Conservation (phyloP, 1,139 yeast species). For the Blastobotrys ciferrii region DNA sequence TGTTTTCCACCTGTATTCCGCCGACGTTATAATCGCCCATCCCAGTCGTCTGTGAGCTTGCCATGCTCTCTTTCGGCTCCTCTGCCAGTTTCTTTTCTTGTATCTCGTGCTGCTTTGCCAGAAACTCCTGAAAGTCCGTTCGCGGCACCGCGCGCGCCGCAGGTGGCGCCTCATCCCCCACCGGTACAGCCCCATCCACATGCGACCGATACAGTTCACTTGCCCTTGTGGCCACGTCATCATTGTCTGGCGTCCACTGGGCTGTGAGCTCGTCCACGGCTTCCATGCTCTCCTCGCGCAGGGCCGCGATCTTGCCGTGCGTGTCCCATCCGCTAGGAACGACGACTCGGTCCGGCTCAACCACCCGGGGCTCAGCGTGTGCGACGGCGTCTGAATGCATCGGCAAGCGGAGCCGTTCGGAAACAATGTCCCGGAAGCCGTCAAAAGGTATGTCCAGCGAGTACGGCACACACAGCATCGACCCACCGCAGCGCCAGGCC, state of each 20-base stretch:
- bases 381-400: constrained; percentile 14
- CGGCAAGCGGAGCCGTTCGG: constrained; percentile 30
- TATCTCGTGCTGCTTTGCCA: constrained; percentile 26
- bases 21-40: constrained; percentile 27
- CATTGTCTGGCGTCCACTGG: constrained; percentile 19
- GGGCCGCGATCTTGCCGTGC: constrained; percentile 35
- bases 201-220: constrained; percentile 6
- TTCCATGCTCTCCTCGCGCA: constrained; percentile 29
- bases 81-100: constrained; percentile 18
- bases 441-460: constrained; percentile 17
- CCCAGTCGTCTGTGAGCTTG: background rate
- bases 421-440: constrained; percentile 22
- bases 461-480: constrained; percentile 28
- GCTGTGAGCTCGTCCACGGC: constrained; percentile 21
- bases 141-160: constrained; percentile 9
- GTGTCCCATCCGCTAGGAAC: constrained; percentile 47
- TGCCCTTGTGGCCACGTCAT: background rate
- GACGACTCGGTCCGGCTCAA: constrained; percentile 40
- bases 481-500: constrained; percentile 45
- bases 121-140: constrained; percentile 30
- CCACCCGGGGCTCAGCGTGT: constrained; percentile 33
- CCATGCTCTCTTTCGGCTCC: constrained; percentile 8
- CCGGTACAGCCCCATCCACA: constrained; percentile 7
- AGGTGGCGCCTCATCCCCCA: constrained; percentile 11
- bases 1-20: constrained; percentile 33